Evolutionary conservation across 495 filamentous ascomycete species (phyloP), one percentile per base, ranked within the genome.

Genomic region (Terfezia boudieri): DNA sequence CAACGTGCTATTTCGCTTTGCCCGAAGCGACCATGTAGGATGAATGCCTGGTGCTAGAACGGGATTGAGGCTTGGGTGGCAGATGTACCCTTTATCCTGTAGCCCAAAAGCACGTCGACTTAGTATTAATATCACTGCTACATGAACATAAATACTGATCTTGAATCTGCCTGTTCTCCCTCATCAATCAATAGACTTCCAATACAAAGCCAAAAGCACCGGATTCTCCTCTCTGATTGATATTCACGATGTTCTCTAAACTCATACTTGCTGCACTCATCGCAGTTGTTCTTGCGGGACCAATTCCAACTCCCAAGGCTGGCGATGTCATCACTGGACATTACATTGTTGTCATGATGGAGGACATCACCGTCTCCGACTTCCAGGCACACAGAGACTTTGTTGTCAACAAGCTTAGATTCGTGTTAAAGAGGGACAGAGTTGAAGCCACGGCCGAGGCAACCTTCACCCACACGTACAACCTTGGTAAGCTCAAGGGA

Each of bases 271-370:
- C 64, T 49, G 56, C 62, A 20, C 50, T 63, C 9, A 60, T 64
- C 35, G 59, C 64, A 37, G 61, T 58, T 14, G 41, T 46, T 43
- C 58, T 68, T 53, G 57, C 60, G 8, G 66, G 60, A 49, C 57
- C 59, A 0, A 55, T 60, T 22, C 60, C 57, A 11, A 32, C 37
- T 2, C 49, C 50, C 23, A 62, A 60, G 37, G 57, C 56, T 14
- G 60, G 61, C n/a, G 60, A 64, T 53, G 52, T 69, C 55, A 63
- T 76, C 51, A 67, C 69, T 11, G 66, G 68, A 61, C 71, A 69
- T 46, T 77, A 76, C 62, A 76, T 77, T 32, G 67, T 77, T 41
- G 69, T 73, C 23, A 69, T 76, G 55, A 74, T 75, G 53, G 59
- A 66, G 22, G 67, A 69, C 49, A 61, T 68, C 53, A 67, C 64